Conservation (phyloP, 2,329 filamentous ascomycete species). For the Talaromyces piceae region DNA sequence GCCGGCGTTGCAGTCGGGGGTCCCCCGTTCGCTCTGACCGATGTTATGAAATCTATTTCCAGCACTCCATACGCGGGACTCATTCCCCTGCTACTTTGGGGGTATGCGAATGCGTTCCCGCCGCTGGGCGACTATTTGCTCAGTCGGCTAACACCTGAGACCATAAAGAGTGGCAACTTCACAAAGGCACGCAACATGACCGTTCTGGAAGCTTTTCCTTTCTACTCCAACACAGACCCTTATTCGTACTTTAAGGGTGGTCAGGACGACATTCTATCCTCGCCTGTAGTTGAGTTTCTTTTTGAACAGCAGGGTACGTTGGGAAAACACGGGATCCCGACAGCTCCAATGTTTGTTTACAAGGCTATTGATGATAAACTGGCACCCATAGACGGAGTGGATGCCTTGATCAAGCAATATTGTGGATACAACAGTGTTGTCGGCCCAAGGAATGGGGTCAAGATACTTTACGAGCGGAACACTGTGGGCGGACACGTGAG, state of each 20-base stretch:
- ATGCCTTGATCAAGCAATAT: conserved; percentile 5
- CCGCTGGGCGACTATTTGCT: background rate
- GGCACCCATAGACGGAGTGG: background rate
- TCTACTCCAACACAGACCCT: background rate
- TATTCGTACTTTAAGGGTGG: conserved; percentile 7
- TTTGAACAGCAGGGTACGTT: conserved; percentile 1
- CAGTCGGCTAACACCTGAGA: conserved; percentile 3
- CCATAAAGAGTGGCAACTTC: background rate
- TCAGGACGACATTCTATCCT: background rate
- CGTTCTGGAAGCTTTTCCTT: background rate
- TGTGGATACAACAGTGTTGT: background rate
- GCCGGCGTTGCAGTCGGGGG: conserved; percentile 7
- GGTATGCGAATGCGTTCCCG: conserved; percentile 3
- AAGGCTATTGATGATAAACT: conserved; percentile 6
- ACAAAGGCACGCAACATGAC: conserved; percentile 3
- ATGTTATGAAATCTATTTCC: background rate
- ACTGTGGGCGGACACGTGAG: conserved; percentile 5
- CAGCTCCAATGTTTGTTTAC: conserved; percentile 5
- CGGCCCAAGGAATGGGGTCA: background rate
- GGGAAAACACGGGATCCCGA: conserved; percentile 4
- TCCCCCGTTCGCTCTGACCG: background rate
- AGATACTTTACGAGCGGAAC: conserved; percentile 7
- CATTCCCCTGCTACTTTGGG: background rate
- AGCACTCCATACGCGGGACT: conserved; percentile 1
- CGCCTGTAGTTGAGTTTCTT: background rate